These are phyloP conservation scores for Podospora pseudopauciseta DNA, from an alignment of 495 filamentous ascomycete species.

Conservation along the genomic window DNA sequence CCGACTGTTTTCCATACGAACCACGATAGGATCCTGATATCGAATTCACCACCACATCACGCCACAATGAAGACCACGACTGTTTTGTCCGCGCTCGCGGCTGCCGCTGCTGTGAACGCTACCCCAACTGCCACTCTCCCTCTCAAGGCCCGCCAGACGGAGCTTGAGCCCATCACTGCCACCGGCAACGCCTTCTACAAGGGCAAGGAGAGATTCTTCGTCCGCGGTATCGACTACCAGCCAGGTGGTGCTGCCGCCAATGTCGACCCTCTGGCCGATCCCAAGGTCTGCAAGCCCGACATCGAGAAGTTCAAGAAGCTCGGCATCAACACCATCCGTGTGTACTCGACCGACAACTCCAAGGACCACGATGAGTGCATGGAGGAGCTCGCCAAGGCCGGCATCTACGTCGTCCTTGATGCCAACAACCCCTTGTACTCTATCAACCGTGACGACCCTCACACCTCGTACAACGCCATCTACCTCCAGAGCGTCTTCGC, in stretches of 20 bases:
- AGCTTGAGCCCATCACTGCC: slow-evolving; percentile 39
- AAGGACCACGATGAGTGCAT: slow-evolving; percentile 81
- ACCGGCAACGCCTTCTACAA: slow-evolving; percentile 74
- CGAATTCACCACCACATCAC: slow-evolving; percentile 22
- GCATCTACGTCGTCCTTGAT: slow-evolving; percentile 91
- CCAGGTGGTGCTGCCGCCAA: slow-evolving; percentile 68
- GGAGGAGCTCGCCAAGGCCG: slow-evolving; percentile 72
- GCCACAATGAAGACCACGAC: slow-evolving; percentile 52
- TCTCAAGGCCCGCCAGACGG: slow-evolving; percentile 50
- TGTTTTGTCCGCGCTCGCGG: slow-evolving; percentile 50
- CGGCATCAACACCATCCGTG: slow-evolving; percentile 86
- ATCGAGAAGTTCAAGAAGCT: slow-evolving; percentile 80
- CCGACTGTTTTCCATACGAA: neutral
- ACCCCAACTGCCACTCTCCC: slow-evolving; percentile 50
- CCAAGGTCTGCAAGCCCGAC: slow-evolving; percentile 71
- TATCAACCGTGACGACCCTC: slow-evolving; percentile 50
- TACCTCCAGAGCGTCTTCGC: slow-evolving; percentile 95
- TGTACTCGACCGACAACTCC: slow-evolving; percentile 93
- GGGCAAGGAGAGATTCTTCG: slow-evolving; percentile 80
- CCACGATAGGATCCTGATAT: neutral
- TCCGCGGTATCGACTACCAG: slow-evolving; percentile 95
- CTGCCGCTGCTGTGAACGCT: slow-evolving; percentile 52
- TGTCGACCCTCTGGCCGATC: slow-evolving; percentile 82
- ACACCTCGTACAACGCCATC: slow-evolving; percentile 78
- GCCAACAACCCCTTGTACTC: slow-evolving; percentile 48